Evolutionary conservation across 2,329 filamentous ascomycete species (phyloP), one percentile per base, ranked within the genome.

Genomic region (Alternaria novae-zelandiae): DNA sequence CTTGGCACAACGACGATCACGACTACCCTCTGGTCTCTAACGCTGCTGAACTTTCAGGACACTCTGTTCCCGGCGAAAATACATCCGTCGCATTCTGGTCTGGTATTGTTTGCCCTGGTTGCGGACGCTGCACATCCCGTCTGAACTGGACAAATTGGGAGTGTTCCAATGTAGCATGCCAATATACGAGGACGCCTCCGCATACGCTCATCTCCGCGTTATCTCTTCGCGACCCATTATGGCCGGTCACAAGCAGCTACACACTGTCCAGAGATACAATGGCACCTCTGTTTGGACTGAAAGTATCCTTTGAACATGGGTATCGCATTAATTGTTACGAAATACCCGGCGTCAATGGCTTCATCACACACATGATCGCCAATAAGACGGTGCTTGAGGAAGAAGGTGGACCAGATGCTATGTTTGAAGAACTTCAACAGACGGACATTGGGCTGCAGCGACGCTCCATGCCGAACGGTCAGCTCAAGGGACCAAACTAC

Each of bases 71-170:
- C 1, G 82, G 82, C 5, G 80, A 83, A 58, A 84, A 86, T 4
- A 84, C 86, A 0, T 84, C 86, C 11, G 79, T 81, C 3, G 76
- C 82, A 9, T 87, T 86, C 59, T 90, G 87, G 71, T 82, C 83
- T 54, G 91, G 91, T 0, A 86, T 93, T 50, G 86, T 91, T 2
- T 94, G 91, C 68, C 88, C 87, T 0, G 63, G 79, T 2, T 94
- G 91, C 66, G 80, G 83, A 0, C 84, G 87, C 44, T 92, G 90
- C 69, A 88, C 84, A 45, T 83, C 87, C 3, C 84, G 91, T 1
- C 81, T 85, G 13, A 77, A 83, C 23, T 94, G 90, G 89, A 79
- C 78, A 6, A 83, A 84, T 1, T 92, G 89, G 90, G 77, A 80
- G 25, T 94, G 90, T 63, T 81, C 84, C 46, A 86, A 83, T 13